A percentile compares a stretch with the other conserved stretches of the same genome.
Conservation (phyloP, 2,329 filamentous ascomycete genomes). For the Exophiala sp. region DNA sequence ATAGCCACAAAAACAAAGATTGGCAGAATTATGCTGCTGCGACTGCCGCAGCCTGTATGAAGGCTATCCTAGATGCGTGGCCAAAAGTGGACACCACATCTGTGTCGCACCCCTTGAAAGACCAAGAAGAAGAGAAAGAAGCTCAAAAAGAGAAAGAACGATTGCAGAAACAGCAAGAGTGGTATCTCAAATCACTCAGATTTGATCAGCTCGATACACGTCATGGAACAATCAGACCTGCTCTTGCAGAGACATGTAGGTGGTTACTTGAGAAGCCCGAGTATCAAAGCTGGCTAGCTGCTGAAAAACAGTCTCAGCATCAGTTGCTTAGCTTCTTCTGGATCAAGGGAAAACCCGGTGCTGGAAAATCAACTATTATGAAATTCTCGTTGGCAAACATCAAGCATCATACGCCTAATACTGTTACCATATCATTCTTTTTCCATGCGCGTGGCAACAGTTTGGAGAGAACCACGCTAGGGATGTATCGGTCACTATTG, state of each 20-base stretch:
- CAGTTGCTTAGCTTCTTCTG: slow-evolving; percentile 30
- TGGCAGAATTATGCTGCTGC: slow-evolving; percentile 43
- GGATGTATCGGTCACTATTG: slow-evolving; percentile 53
- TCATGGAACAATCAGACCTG: slow-evolving; percentile 35
- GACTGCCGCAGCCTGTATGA: slow-evolving; percentile 36
- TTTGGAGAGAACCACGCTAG: slow-evolving; percentile 45
- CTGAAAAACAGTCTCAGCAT: slow-evolving; percentile 16
- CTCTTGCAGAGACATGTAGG: neutral
- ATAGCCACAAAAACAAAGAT: slow-evolving; percentile 39
- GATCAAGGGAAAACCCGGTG: slow-evolving; percentile 41
- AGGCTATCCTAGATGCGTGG: slow-evolving; percentile 12
- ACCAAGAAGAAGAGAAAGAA: too few species aligned
- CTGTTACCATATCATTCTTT: slow-evolving; percentile 42
- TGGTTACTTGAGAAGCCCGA: neutral
- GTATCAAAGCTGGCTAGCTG: neutral
- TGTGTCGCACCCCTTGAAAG: too few species aligned
- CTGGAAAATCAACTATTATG: slow-evolving; percentile 46
- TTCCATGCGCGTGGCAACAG: slow-evolving; percentile 41
- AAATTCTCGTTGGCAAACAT: slow-evolving; percentile 35
- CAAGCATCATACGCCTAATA: too few species aligned
- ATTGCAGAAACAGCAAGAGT: too few species aligned
- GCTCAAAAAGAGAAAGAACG: too few species aligned
- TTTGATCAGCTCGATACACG: slow-evolving; percentile 43
- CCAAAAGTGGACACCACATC: too few species aligned
- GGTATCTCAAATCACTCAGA: slow-evolving; percentile 30